Base-by-base conservation (phyloP, 139 green algal species). In the Coelastrella sp. region DNA sequence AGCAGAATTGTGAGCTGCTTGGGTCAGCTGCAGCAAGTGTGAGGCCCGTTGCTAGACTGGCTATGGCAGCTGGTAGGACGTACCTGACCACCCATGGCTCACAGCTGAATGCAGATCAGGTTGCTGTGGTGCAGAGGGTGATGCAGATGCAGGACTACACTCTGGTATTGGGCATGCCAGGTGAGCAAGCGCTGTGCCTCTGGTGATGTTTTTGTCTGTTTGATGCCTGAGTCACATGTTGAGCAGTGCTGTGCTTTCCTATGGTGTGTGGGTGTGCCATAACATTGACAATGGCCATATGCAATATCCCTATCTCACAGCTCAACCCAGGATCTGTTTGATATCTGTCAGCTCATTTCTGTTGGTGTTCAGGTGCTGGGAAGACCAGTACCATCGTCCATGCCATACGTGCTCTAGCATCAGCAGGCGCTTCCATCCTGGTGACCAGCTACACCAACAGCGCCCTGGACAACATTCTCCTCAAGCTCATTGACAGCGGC, bases 361-460 rank as follows among this genome's bases (percentile, higher is more conserved):
- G 63, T 72, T 72, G 12, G 63, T 72, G 63, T 72, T 27, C 78
- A 20, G 97, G 96, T 0, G 94, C 94, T 6, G 96, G 96, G 82
- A 98, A 98, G 91, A 97, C 96, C 60, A 96, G 93, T 84, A 95
- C 95, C 65, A 94, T 98, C n/a, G 93, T 91, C 73, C 75, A 83
- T 49, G 88, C 91, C 19, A 80, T 91, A 5, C 79, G 93, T 63
- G 93, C 92, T 10, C 92, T 99, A 74, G 89, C 96, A 74, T 85
- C 74, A 0, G 68, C 86, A 1, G 94, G 96, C 7, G 84, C 90
- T 7, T 91, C 78, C 17, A 94, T 99, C 61, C 94, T 99, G 82
- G 72, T 99, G n/a, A 96, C 95, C 17, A 94, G 95, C 11, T 98
- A 99, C 94, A 99, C 98, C 91, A 99, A 99, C 95, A 97, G 94